Base-by-base conservation (phyloP, 2,329 filamentous ascomycete species). In the Amesomyces nigricolor region DNA sequence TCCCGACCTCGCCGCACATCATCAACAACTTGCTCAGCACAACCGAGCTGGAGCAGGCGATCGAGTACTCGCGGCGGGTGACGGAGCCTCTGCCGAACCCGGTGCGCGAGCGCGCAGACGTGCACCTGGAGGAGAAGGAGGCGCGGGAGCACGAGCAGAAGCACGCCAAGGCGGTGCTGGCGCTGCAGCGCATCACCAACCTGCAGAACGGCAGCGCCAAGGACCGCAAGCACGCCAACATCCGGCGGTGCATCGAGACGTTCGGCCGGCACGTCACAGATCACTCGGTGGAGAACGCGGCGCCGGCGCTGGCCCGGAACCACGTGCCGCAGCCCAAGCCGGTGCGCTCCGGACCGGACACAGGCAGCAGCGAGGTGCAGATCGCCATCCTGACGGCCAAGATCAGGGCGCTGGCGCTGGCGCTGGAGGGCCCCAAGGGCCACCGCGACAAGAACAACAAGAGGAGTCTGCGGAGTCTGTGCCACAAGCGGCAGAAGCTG, bases 321-420 rank as follows among this genome's bases (percentile, higher is more conserved):
- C 65, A 76, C 67, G 67, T 72, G 51, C 67, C 64, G 14, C 67
- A 70, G 63, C 71, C 71, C 57, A 72, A 65, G 73, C 74, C 71
- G 56, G 62, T 63, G 26, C 86, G 95, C 32, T 83, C 85, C n/a
- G 94, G 94, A 0, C 88, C 87, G 5, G 94, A 99, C 69, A 99
- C 92, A 0, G 94, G 94, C 37, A 95, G 89, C 65, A 89, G 89
- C 6, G 94, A 99, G 73, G 95, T 99, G n/a, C 94, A 99, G 76
- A 90, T 95, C 62, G 91, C 91, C 45, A 95, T 99, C 64, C 72
- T 99, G 69, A 99, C 94, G 3, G 82, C 90, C 55, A 97, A 96
- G 79, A 99, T 99, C 68, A 80, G 89, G 60, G 85, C 87, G 22
- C 71, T 99, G 48, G 86, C 88, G 14, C 79, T 87, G 63, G 85